Base-by-base conservation (phyloP, 176 grass and related monocot species). In the Saccharum officinarum region DNA sequence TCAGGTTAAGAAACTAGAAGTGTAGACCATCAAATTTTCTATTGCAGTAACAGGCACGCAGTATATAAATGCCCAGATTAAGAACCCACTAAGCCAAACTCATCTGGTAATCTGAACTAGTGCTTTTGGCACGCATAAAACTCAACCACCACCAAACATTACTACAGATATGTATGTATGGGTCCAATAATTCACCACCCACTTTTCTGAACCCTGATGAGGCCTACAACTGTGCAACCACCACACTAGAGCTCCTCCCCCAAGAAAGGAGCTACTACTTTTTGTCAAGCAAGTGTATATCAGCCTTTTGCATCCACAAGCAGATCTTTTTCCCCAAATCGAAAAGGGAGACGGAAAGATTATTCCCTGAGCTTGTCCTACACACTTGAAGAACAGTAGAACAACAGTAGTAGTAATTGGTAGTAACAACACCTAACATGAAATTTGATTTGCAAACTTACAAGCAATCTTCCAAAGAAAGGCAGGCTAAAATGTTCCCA, bases 181-280 rank as follows among this genome's bases (percentile, higher is more conserved):
- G 69, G 39, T 31, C 77, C 81, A 91, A 88, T 91, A 91, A 87
- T 91, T 77, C 50, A 91, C 40, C 81, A 91, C 50, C 85, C 85
- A 84, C 85, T 79, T 84, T 91, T 64, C 13, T 85, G 73, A 71
- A 39, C 34, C 72, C 20, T 67, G 68, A 83, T 47, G 84, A 83
- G 75, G 80, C 46, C 76, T 87, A 87, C 85, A 84, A 81, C 81
- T 78, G 86, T 87, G 87, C 81, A 91, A 87, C 76, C 81, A 91
- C 85, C 69, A 40, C 75, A 44, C 82, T 74, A 50, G 64, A 84
- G 54, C 63, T 52, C 25, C 44, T 74, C 71, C 71, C 62, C 60
- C 85, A 42, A 77, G 75, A 87, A 84, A 66, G 85, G 64, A 81
- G 34, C 89, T 64, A 72, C 81, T 57, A 72, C 81, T 66, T 88